phyloP scores from a whole-genome alignment of 2,329 filamentous ascomycete genomes.

The Capronia coronata region DNA sequence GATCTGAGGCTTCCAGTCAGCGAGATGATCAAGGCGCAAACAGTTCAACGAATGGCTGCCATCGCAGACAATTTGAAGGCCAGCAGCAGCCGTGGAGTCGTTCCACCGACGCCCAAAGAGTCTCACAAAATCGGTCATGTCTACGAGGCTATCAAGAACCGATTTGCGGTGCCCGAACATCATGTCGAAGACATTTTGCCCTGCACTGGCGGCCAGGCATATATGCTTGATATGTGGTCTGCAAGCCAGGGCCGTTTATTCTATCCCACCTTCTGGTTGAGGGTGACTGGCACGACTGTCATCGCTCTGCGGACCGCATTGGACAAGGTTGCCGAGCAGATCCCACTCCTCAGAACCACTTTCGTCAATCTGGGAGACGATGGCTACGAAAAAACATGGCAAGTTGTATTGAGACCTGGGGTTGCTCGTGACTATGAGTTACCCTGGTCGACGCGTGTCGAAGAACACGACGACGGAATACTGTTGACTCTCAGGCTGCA shows the following conservation, averaged over 20 bases:
- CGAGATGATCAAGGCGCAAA: slow-evolving; percentile 62
- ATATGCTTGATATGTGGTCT: slow-evolving; percentile 74
- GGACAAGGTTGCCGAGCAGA: slow-evolving; percentile 49
- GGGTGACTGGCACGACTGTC: slow-evolving; percentile 39
- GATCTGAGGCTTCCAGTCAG: slow-evolving; percentile 61
- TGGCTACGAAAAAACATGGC: slow-evolving; percentile 24
- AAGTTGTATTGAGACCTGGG: slow-evolving; percentile 16
- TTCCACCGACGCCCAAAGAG: background rate
- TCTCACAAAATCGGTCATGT: background rate
- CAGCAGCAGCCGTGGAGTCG: background rate
- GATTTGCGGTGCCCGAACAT: slow-evolving; percentile 36
- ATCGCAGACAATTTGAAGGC: slow-evolving; percentile 1
- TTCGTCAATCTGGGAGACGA: slow-evolving; percentile 43
- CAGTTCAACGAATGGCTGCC: slow-evolving; percentile 57
- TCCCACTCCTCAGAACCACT: slow-evolving; percentile 62
- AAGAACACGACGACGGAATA: background rate
- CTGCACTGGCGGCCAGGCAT: slow-evolving; percentile 68
- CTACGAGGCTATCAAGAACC: background rate
- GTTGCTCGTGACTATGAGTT: slow-evolving; percentile 18
- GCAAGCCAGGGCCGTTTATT: slow-evolving; percentile 61
- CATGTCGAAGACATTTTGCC: slow-evolving; percentile 57
- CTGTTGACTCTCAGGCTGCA: slow-evolving; percentile 59
- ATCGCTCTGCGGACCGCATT: slow-evolving; percentile 54
- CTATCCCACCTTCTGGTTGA: slow-evolving; percentile 65
- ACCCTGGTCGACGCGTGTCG: slow-evolving; percentile 13